Conservation (phyloP, 2,329 filamentous ascomycete species). For the Aspergillus pseudoviridinutans region DNA sequence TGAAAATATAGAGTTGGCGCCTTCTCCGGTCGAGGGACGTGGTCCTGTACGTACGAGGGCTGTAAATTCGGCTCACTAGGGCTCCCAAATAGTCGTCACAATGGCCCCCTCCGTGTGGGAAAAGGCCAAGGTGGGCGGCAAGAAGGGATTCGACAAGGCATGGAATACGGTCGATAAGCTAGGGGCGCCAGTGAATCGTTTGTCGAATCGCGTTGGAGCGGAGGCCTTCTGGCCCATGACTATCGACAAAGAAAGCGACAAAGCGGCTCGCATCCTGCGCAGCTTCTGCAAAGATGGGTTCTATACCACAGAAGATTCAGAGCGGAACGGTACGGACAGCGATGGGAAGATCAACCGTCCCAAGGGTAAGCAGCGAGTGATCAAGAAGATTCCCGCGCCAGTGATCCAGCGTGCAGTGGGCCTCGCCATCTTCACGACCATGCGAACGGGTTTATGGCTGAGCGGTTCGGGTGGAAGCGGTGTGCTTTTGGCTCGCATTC, state of each 20-base stretch:
- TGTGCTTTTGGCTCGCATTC: slow-evolving; percentile 73
- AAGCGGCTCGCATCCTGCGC: slow-evolving; percentile 81
- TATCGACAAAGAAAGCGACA: slow-evolving; percentile 85
- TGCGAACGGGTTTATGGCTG: slow-evolving; percentile 89
- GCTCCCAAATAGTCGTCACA: slow-evolving; percentile 5
- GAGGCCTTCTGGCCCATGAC: slow-evolving; percentile 84
- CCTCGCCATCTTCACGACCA: slow-evolving; percentile 89
- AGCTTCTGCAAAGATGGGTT: slow-evolving; percentile 84
- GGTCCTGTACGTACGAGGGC: neutral
- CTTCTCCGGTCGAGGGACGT: neutral
- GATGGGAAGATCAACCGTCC: slow-evolving; percentile 49
- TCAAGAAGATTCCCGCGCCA: slow-evolving; percentile 80
- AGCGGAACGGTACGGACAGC: slow-evolving; percentile 34
- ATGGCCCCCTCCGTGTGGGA: slow-evolving; percentile 54
- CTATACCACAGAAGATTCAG: slow-evolving; percentile 56
- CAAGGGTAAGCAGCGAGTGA: slow-evolving; percentile 58
- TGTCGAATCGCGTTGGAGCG: slow-evolving; percentile 75
- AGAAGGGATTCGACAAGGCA: slow-evolving; percentile 70
- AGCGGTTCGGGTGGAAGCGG: slow-evolving; percentile 88
- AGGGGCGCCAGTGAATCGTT: slow-evolving; percentile 70
- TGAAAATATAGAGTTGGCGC: slow-evolving; percentile 8
- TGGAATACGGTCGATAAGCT: slow-evolving; percentile 65
- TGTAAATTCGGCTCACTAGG: neutral
- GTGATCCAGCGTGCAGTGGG: slow-evolving; percentile 88
- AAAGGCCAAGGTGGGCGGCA: slow-evolving; percentile 49